Conservation (phyloP, 192 early-diverging fungal genomes). For the Endogone sp. region DNA sequence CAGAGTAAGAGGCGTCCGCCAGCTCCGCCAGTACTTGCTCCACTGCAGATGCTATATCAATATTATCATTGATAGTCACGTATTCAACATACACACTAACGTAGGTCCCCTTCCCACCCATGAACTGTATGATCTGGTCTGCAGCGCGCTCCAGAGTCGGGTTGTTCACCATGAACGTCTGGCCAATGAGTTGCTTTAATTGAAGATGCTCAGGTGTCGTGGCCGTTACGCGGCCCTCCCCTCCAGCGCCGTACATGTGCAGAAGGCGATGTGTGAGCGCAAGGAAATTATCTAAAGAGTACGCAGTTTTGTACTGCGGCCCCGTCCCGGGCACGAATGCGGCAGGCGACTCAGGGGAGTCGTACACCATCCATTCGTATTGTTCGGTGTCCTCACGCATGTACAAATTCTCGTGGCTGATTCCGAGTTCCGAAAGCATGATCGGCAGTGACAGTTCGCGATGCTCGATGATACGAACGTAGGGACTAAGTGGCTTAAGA, state of each 20-base stretch:
- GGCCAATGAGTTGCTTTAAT: slow-evolving; percentile 24
- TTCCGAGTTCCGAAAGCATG: slow-evolving; percentile 2
- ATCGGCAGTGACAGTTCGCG: slow-evolving; percentile 1
- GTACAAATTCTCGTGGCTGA: slow-evolving; percentile 29
- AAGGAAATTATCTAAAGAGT: background rate
- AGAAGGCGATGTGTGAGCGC: background rate
- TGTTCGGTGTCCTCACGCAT: slow-evolving; percentile 31
- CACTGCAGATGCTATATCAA: too few relatives aligned
- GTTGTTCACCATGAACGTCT: slow-evolving; percentile 33
- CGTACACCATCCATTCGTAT: slow-evolving; percentile 47
- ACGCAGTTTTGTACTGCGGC: background rate
- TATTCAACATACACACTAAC: slow-evolving; percentile 32
- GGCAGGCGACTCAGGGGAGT: slow-evolving; percentile 4
- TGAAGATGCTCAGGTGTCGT: background rate
- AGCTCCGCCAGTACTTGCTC: background rate
- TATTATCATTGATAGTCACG: too few relatives aligned
- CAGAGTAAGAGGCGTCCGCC: background rate
- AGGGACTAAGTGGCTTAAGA: slow-evolving; percentile 3
- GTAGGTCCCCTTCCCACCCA: slow-evolving; percentile 40
- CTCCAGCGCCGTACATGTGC: background rate
- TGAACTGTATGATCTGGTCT: slow-evolving; percentile 31
- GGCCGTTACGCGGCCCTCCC: background rate
- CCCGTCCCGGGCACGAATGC: too few relatives aligned
- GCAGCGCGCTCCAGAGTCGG: slow-evolving; percentile 38
- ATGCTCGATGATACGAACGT: slow-evolving; percentile 11